A percentile compares a stretch with the other conserved stretches of the same genome.
phyloP scores from a whole-genome alignment of 108 stramenopile genomes.

The Cyclotella atomus region DNA sequence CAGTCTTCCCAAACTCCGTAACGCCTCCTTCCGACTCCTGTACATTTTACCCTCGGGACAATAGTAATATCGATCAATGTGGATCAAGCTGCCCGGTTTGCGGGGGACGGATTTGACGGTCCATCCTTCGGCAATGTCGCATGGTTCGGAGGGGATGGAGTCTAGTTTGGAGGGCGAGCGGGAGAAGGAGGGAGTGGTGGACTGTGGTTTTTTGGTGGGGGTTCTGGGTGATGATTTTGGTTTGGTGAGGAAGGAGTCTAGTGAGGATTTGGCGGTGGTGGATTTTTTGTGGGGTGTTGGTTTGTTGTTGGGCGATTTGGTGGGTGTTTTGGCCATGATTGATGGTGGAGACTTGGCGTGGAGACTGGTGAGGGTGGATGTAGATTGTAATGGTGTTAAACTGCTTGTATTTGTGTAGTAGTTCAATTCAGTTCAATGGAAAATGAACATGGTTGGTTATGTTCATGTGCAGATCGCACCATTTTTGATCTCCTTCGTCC shows the following conservation, averaged over 20 bases:
- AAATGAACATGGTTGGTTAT: no score
- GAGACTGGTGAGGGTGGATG: no score
- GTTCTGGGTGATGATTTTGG: background rate
- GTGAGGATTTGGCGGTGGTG: background rate
- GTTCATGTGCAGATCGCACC: no score
- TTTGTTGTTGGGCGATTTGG: background rate
- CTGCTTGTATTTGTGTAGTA: no score
- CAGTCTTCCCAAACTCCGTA: background rate
- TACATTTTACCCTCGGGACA: slow-evolving; percentile 3
- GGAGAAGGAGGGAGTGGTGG: no score
- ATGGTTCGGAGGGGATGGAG: background rate
- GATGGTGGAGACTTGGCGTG: no score
- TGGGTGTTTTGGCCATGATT: slow-evolving; percentile 5
- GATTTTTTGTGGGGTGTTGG: background rate
- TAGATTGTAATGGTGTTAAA: no score
- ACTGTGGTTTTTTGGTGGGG: background rate
- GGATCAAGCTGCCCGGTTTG: background rate
- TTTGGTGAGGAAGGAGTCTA: background rate
- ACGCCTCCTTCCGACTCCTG: slow-evolving; percentile 1
- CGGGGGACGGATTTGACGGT: slow-evolving; percentile 12
- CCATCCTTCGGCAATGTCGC: slow-evolving; percentile 5
- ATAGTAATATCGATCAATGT: background rate
- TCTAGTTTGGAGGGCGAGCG: background rate
- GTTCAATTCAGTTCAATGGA: no score
- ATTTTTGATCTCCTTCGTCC: no score